These are phyloP conservation scores for Fraxinus cuspidata DNA, from an alignment of 257 asterid genomes.

Conservation along the genomic window DNA sequence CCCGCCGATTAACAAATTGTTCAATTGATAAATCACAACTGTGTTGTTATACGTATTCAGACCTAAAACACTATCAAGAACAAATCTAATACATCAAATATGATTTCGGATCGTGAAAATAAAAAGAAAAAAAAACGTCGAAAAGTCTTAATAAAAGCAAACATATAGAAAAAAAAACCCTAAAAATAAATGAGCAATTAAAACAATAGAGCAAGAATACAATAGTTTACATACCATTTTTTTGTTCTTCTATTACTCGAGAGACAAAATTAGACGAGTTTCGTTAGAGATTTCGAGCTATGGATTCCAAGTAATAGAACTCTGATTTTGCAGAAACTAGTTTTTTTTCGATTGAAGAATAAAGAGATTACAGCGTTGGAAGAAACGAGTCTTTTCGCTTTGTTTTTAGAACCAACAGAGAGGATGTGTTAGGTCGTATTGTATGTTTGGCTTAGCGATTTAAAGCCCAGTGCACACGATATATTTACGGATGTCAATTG, in stretches of 20 bases:
- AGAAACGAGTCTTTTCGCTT: neutral
- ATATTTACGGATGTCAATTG: no score
- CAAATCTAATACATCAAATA: neutral
- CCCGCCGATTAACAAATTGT: neutral
- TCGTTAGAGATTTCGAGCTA: constrained; percentile 11
- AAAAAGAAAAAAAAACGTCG: neutral
- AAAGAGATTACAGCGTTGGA: neutral
- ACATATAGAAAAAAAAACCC: neutral
- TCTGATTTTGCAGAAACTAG: neutral
- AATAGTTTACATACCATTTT: constrained; percentile 30
- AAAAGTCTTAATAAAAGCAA: neutral
- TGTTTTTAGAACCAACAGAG: no score
- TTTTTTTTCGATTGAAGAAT: neutral
- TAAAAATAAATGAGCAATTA: neutral
- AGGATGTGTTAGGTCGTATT: no score
- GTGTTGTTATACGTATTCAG: neutral
- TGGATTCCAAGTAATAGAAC: constrained; percentile 16
- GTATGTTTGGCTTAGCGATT: neutral
- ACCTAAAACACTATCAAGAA: neutral
- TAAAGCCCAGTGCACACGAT: constrained; percentile 17
- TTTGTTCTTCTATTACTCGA: constrained; percentile 15
- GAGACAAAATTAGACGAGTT: constrained; percentile 5
- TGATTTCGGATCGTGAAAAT: neutral
- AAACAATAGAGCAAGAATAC: neutral
- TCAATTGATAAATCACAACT: neutral